Evolutionary conservation across 139 green algal genomes (phyloP).

Genomic region (Trebouxia sp.): DNA sequence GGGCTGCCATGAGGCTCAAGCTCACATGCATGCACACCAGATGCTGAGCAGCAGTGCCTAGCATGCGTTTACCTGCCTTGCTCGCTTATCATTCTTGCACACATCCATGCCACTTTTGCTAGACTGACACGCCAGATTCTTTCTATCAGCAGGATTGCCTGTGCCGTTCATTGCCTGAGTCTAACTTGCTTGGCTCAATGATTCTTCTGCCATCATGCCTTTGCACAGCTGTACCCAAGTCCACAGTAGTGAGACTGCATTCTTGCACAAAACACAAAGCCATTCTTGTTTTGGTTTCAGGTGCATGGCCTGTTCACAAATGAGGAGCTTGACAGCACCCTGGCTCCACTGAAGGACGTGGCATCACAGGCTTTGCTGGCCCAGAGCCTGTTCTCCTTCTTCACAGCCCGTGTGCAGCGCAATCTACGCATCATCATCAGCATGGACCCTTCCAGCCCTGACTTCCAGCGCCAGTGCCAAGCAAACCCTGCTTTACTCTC

Average conservation of each 20-base stretch:
- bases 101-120: background rate
- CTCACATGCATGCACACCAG: background rate
- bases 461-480: conserved; percentile 52
- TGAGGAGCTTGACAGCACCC: conserved; percentile 76
- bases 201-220: background rate
- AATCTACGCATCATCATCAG: conserved; percentile 77
- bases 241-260: no score
- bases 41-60: background rate
- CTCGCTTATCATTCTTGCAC: background rate
- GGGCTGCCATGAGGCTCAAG: background rate
- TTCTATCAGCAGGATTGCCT: background rate
- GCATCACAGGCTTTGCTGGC: conserved; percentile 34
- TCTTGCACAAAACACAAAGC: background rate
- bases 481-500: conserved; percentile 76
- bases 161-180: background rate
- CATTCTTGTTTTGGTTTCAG: conserved; percentile 39
- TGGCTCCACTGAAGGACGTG: conserved; percentile 55
- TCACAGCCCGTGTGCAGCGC: conserved; percentile 42
- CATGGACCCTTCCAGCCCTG: conserved; percentile 66
- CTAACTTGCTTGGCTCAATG: background rate
- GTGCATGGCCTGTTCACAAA: conserved; percentile 74
- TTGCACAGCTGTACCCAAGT: no score
- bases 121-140: background rate
- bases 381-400: conserved; percentile 38
- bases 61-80: background rate